phyloP scores from a whole-genome alignment of 2,329 filamentous ascomycete genomes.

The Fusarium sulawesiense region DNA sequence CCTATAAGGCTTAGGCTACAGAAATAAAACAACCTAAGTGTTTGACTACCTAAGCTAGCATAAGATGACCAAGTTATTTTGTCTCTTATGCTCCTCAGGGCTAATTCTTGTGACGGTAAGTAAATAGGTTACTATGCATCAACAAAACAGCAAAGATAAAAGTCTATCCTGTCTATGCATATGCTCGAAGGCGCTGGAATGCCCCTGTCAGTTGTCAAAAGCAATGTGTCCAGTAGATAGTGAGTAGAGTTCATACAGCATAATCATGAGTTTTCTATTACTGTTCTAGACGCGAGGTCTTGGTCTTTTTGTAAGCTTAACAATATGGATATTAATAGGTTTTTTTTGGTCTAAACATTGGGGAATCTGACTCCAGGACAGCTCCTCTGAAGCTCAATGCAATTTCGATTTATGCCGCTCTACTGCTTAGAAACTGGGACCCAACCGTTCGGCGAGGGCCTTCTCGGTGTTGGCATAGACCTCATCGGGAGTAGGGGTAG shows the following conservation, averaged over 20 bases:
- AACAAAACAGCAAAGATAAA: neutral
- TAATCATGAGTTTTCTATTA: constrained; percentile 21
- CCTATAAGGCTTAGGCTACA: no score
- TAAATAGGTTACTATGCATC: neutral
- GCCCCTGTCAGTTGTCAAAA: neutral
- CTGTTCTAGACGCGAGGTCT: neutral
- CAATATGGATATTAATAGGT: constrained; percentile 22
- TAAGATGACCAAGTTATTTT: no score
- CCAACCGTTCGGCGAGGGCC: constrained; percentile 62
- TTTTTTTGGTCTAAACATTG: constrained; percentile 23
- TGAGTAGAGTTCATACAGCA: neutral
- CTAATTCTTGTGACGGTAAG: neutral
- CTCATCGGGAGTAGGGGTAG: constrained; percentile 72
- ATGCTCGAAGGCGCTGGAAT: neutral
- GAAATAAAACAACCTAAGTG: no score
- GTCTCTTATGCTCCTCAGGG: no score
- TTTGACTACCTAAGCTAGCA: no score
- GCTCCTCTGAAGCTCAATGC: constrained; percentile 25
- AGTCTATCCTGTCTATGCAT: neutral
- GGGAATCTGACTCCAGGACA: constrained; percentile 24
- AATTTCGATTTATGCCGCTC: constrained; percentile 12
- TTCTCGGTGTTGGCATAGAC: constrained; percentile 67
- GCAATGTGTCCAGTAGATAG: neutral
- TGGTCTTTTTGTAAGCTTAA: constrained; percentile 28
- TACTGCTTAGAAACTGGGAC: constrained; percentile 48